phyloP scores from a whole-genome alignment of 2,329 filamentous ascomycete species.

The Fusarium sp. region DNA sequence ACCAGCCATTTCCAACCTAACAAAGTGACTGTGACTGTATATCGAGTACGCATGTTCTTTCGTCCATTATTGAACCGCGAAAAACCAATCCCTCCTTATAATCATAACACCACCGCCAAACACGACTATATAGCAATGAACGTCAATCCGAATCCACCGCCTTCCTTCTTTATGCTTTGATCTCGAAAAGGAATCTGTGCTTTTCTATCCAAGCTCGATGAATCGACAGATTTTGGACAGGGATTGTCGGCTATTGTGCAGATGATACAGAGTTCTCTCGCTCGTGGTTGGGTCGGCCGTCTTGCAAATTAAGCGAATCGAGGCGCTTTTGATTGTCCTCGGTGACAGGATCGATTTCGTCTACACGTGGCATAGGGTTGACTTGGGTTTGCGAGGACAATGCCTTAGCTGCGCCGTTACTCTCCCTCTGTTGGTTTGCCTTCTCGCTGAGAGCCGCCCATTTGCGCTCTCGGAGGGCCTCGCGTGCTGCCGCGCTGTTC shows the following conservation, averaged over 20 bases:
- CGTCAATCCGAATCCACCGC: slow-evolving; percentile 14
- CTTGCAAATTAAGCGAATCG: slow-evolving; percentile 90
- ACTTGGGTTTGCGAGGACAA: slow-evolving; percentile 53
- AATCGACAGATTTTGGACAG: slow-evolving; percentile 19
- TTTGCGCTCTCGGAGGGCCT: slow-evolving; percentile 84
- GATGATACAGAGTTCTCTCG: slow-evolving; percentile 72
- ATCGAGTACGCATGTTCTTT: slow-evolving; percentile 38
- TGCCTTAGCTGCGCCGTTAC: slow-evolving; percentile 47
- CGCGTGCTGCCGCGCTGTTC: slow-evolving; percentile 87
- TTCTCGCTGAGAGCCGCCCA: slow-evolving; percentile 90
- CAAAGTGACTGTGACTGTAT: slow-evolving; percentile 36
- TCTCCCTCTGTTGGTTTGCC: slow-evolving; percentile 75
- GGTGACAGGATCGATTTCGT: slow-evolving; percentile 83
- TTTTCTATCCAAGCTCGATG: slow-evolving; percentile 33
- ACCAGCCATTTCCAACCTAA: slow-evolving; percentile 29
- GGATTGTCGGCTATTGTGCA: slow-evolving; percentile 63
- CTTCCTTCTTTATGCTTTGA: slow-evolving; percentile 22
- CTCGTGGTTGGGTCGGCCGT: slow-evolving; percentile 73
- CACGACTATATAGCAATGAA: slow-evolving; percentile 38
- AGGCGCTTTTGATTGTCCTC: slow-evolving; percentile 89
- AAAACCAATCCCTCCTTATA: slow-evolving; percentile 40
- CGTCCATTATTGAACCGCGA: slow-evolving; percentile 43
- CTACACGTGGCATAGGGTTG: slow-evolving; percentile 65
- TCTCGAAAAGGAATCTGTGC: slow-evolving; percentile 7
- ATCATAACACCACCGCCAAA: slow-evolving; percentile 36